Evolutionary conservation across 805 yeast species (phyloP).

Genomic region (Candida arabinofermentans): DNA sequence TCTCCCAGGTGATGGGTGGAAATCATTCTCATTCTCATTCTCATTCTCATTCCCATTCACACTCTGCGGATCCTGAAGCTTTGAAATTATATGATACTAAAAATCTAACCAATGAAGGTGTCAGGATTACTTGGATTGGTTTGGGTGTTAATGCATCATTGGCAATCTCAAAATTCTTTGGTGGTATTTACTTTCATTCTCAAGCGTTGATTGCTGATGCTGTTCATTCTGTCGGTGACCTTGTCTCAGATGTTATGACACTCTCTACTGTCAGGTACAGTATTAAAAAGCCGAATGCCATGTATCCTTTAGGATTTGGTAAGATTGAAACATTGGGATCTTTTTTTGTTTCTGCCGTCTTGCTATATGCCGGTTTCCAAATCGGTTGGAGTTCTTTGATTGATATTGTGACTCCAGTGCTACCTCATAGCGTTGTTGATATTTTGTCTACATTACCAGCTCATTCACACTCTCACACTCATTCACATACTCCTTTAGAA

Average conservation of each 20-base stretch:
- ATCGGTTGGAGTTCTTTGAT: constrained; percentile 84
- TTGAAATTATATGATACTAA: constrained; percentile 41
- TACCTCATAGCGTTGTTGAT: constrained; percentile 62
- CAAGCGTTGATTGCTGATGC: constrained; percentile 94
- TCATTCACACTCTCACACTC: constrained; percentile 54
- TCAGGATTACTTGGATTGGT: constrained; percentile 90
- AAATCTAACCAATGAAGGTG: constrained; percentile 71
- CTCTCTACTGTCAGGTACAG: constrained; percentile 83
- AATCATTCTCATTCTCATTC: constrained; percentile 18
- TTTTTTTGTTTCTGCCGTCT: constrained; percentile 75
- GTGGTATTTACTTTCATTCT: constrained; percentile 91
- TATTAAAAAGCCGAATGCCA: constrained; percentile 48
- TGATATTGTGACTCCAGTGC: constrained; percentile 59
- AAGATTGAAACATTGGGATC: constrained; percentile 92
- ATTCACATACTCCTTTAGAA: constrained; percentile 35
- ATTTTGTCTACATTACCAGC: constrained; percentile 44
- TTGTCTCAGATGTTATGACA: constrained; percentile 86
- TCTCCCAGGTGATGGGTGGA: constrained; percentile 23
- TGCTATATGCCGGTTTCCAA: constrained; percentile 82
- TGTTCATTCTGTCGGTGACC: constrained; percentile 86
- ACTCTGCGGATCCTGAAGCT: constrained; percentile 38
- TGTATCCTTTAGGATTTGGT: constrained; percentile 87
- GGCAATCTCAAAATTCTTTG: constrained; percentile 82
- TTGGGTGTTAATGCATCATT: constrained; percentile 76
- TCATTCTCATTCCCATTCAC: constrained; percentile 35